Evolutionary conservation across 2,329 filamentous ascomycete genomes (phyloP), one percentile per base, ranked within the genome.

Genomic region (Capronia epimyces): DNA sequence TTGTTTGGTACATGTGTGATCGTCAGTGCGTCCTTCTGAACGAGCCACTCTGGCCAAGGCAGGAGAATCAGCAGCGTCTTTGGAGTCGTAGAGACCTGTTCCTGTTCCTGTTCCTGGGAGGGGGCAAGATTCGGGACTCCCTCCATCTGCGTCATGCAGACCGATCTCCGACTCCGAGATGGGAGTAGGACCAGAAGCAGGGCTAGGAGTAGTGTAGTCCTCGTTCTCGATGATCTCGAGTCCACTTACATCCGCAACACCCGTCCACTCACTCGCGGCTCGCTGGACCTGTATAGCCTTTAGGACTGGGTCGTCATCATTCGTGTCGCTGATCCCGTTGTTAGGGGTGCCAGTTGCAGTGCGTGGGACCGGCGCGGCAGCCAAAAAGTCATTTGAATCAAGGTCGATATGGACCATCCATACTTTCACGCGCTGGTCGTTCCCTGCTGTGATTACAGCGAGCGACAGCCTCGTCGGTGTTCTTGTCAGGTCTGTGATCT

Each of bases 401-500:
- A 54, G 37, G 49, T 68, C 62, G 31, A 72, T 56, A 3, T 54
- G 52, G 5, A 72, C 58, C 8, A 57, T 61, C 72, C 72, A 75
- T 12, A 71, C 49, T 52, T 73, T 74, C 49, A 75, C 56, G n/a
- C 67, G 65, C 49, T 75, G 72, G 44, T 76, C 73, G 43, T 72
- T 74, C 9, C 72, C 70, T 1, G 69, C 70, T 2, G 69, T 68
- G 3, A 65, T 67, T 15, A 73, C 46, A 1, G 52, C 58, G 2
- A 67, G 55, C 1, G 55, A 15, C 40, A 58, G 36, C n/a, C 22
- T 3, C 27, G 48, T 13, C 48, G 34, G 6, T 46, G 34, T 43
- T 36, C 16, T 2, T 31, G n/a, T n/a, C 41, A 40, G 13, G 2
- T 21, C 18, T 1, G 72, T 52, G 3, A 69, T 55, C 32, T 67